phyloP scores from a whole-genome alignment of 2,329 filamentous ascomycete species.

The Hypoxylon rubiginosum region DNA sequence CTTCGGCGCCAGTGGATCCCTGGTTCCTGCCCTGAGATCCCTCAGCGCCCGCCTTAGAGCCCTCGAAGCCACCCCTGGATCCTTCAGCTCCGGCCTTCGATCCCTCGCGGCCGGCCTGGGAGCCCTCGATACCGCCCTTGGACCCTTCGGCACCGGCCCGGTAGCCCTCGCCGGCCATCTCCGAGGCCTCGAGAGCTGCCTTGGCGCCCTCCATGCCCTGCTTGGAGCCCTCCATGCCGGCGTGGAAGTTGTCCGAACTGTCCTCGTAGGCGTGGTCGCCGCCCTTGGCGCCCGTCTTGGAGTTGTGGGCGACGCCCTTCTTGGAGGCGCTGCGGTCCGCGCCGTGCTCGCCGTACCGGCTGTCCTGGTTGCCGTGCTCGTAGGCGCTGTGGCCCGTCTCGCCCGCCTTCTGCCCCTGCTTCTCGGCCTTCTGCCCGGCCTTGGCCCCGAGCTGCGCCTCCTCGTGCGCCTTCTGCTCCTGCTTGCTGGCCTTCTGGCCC shows the following conservation, averaged over 20 bases:
- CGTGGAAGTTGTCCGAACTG: constrained; percentile 27
- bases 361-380: constrained; percentile 22
- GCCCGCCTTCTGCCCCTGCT: constrained; percentile 9
- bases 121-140: constrained; percentile 4
- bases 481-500: constrained; percentile 2
- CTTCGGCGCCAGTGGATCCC: not conserved
- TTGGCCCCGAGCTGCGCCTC: not conserved
- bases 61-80: not conserved
- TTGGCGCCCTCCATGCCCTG: constrained; percentile 10
- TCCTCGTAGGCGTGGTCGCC: constrained; percentile 23
- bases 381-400: constrained; percentile 15
- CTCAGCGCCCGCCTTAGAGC: not conserved
- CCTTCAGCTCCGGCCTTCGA: not conserved
- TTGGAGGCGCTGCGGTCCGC: constrained; percentile 35
- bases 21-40: not conserved
- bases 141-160: constrained; percentile 7
- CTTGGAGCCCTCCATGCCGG: constrained; percentile 16
- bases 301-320: constrained; percentile 33
- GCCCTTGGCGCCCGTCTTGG: constrained; percentile 30
- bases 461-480: constrained; percentile 8
- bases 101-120: constrained; percentile 11
- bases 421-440: constrained; percentile 10
- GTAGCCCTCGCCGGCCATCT: constrained; percentile 6
- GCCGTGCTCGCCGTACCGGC: constrained; percentile 24
- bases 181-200: not conserved